Base-by-base conservation (phyloP, 2,329 filamentous ascomycete species). In the Aspergillus calidoustus region DNA sequence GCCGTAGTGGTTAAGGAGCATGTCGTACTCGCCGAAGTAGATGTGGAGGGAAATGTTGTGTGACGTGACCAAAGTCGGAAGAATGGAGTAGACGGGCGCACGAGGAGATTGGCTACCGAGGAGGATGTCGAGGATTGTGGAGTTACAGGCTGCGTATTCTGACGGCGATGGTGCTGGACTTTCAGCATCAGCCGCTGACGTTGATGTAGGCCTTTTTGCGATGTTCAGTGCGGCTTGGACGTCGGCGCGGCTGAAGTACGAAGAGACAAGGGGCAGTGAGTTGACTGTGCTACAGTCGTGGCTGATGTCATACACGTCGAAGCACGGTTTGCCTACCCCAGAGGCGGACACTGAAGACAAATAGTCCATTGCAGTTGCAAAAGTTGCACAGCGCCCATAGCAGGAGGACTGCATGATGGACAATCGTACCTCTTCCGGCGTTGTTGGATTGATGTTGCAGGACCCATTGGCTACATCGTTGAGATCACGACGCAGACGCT, bases 1-100 rank as follows among this genome's bases (percentile, higher is more conserved):
- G 3, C 75, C 77, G 54, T 75, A 51, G 62, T 79, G 74, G 56
- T 77, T 79, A 62, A 78, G 66, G 34, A 78, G 57, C 69, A 79
- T 71, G 65, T 79, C 76, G 63, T 72, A 64, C 55, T 77, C 69
- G n/a, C 76, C 76, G 11, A 71, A 70, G 57, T 76, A 79, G 44
- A 79, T 59, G 59, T 78, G 75, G 6, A 78, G 65, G 13, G 71
- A 69, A 60, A 77, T 57, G 15, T 72, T 74, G 57, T 76, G 64
- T 4, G 63, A 64, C 1, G 71, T 73, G 15, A 77, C 62, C 34
- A 79, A 63, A 15, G 60, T 54, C 0, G 76, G 76, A 25, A 78
- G 66, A 25, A 79, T 62, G 7, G 49, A 60, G 55, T 78, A 76
- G 15, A 71, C 72, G 1, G 75, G 74, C 2, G 74, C 72, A 5